Conservation (phyloP, 75 land plant genomes). For the Sequoiadendron giganteum region DNA sequence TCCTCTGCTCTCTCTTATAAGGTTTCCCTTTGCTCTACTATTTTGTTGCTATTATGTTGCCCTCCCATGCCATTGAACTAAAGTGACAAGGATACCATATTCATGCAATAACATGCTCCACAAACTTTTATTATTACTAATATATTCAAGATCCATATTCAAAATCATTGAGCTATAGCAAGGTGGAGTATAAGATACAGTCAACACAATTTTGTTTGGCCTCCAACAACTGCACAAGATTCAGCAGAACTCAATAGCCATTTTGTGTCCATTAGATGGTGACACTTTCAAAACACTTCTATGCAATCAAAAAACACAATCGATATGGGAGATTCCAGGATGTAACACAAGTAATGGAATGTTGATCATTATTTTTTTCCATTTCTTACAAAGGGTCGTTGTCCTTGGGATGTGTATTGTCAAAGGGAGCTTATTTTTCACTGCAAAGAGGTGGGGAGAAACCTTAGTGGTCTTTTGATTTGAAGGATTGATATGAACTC, state of each 20-base stretch:
- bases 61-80: too few species aligned
- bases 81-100: neutral
- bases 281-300: neutral
- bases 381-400: neutral
- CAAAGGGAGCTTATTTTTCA: neutral
- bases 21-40: too few species aligned
- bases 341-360: neutral
- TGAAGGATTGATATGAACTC: conserved; percentile 26
- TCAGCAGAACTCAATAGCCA: neutral
- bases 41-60: too few species aligned
- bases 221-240: neutral
- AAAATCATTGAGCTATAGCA: neutral
- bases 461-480: neutral
- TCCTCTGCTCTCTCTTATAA: too few species aligned
- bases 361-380: neutral
- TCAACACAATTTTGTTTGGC: neutral
- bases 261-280: neutral
- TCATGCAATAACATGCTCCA: neutral
- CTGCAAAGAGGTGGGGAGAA: neutral
- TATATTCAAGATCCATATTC: neutral
- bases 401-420: neutral
- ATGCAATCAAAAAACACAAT: neutral
- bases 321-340: neutral
- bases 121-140: neutral
- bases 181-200: too few species aligned